Evolutionary conservation across 2,329 filamentous ascomycete genomes (phyloP).

Genomic region (Neurospora sp.): DNA sequence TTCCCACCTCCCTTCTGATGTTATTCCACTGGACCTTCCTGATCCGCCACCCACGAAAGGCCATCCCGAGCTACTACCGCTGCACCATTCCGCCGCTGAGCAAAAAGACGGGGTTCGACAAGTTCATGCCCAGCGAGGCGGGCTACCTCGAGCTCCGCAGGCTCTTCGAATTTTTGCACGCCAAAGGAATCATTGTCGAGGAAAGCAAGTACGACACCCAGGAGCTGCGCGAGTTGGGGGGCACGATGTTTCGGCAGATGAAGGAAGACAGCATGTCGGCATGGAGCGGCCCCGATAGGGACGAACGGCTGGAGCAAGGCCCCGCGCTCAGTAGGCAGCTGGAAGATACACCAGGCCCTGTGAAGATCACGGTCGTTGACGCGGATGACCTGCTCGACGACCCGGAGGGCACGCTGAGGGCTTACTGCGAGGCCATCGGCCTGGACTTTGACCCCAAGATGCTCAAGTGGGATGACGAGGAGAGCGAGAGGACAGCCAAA

Average conservation of each 20-base stretch:
- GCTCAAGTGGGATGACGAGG: conserved; percentile 74
- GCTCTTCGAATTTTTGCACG: conserved; percentile 75
- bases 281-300: too few relatives aligned
- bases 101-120: conserved; percentile 70
- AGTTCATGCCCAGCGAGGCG: conserved; percentile 81
- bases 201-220: neutral
- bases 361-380: conserved; percentile 77
- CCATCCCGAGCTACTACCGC: conserved; percentile 88
- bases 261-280: neutral
- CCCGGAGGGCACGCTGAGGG: conserved; percentile 63
- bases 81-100: conserved; percentile 86
- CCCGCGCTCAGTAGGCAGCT: neutral
- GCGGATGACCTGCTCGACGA: conserved; percentile 89
- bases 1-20: conserved; percentile 64
- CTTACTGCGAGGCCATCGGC: conserved; percentile 74
- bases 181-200: conserved; percentile 48
- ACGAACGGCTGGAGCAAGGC: too few relatives aligned
- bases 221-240: neutral
- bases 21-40: conserved; percentile 92
- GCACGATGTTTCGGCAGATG: neutral
- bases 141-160: conserved; percentile 83
- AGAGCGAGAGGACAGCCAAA: conserved; percentile 58
- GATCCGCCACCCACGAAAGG: conserved; percentile 87
- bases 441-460: conserved; percentile 68
- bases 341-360: conserved; percentile 16